A percentile compares a stretch with the other conserved stretches of the same genome.
These are phyloP conservation scores for Helminthosporium solani DNA, from an alignment of 2,329 filamentous ascomycete genomes.

Conservation along the genomic window DNA sequence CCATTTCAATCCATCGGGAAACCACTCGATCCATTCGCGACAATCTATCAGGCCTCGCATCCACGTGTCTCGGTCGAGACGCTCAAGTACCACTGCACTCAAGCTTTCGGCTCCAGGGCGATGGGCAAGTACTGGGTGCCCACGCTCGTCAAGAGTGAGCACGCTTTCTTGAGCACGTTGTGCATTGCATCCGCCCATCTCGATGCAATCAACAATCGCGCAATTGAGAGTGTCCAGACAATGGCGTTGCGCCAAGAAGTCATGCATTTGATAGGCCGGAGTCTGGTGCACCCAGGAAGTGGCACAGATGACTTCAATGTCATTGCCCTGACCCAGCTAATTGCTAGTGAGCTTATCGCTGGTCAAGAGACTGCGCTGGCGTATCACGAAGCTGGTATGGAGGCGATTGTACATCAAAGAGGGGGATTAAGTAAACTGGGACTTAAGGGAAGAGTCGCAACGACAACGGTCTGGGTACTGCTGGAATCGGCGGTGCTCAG, in stretches of 20 bases:
- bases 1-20: slow-evolving; percentile 33
- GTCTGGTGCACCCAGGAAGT: slow-evolving; percentile 23
- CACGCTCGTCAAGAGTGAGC: slow-evolving; percentile 31
- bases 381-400: slow-evolving; percentile 33
- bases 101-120: slow-evolving; percentile 34
- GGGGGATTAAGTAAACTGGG: slow-evolving; percentile 37
- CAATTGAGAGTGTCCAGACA: slow-evolving; percentile 33
- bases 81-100: slow-evolving; percentile 39
- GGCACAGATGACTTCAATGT: slow-evolving; percentile 37
- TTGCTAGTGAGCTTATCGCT: slow-evolving; percentile 36
- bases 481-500: slow-evolving; percentile 36
- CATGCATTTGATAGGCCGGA: slow-evolving; percentile 33
- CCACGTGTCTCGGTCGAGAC: slow-evolving; percentile 33
- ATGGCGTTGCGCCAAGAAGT: slow-evolving; percentile 36
- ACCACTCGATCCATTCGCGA: slow-evolving; percentile 37
- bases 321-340: slow-evolving; percentile 40
- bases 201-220: slow-evolving; percentile 28
- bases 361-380: slow-evolving; percentile 20
- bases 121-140: slow-evolving; percentile 40
- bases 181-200: slow-evolving; percentile 37
- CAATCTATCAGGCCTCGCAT: slow-evolving; percentile 35
- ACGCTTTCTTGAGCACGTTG: slow-evolving; percentile 42
- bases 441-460: slow-evolving; percentile 33
- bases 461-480: slow-evolving; percentile 33
- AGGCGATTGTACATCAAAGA: slow-evolving; percentile 34